These are phyloP conservation scores for Leccinum longicurvipes DNA, from an alignment of 768 basidiomycete genomes.

Conservation along the genomic window DNA sequence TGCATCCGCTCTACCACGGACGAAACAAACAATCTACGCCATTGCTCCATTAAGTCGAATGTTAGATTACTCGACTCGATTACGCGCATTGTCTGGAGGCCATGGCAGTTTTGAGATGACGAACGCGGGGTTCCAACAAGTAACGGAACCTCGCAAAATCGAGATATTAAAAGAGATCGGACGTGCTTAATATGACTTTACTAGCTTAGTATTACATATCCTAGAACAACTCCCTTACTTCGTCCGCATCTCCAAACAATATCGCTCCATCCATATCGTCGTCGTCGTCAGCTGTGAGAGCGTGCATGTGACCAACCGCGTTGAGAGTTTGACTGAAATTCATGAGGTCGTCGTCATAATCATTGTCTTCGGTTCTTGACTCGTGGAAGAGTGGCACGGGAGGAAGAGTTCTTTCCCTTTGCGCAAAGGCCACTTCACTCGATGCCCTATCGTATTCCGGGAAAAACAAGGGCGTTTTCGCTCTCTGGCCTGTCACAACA, in stretches of 20 bases:
- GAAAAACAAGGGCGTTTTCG: constrained; percentile 68
- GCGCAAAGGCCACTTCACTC: constrained; percentile 35
- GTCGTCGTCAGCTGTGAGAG: constrained; percentile 66
- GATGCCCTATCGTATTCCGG: constrained; percentile 54
- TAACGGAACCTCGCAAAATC: constrained; percentile 54
- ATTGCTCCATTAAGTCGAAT: constrained; percentile 77
- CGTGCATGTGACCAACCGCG: constrained; percentile 50
- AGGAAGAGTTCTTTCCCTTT: constrained; percentile 28
- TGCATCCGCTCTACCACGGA: constrained; percentile 33
- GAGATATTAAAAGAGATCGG: constrained; percentile 82
- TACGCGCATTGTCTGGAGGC: constrained; percentile 80
- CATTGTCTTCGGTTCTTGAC: constrained; percentile 29
- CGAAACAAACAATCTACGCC: constrained; percentile 68
- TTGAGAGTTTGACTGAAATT: constrained; percentile 72
- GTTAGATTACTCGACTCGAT: constrained; percentile 73
- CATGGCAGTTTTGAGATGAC: constrained; percentile 79
- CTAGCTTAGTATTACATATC: constrained; percentile 9
- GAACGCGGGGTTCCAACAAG: constrained; percentile 71
- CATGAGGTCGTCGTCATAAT: constrained; percentile 54
- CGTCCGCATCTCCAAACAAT: constrained; percentile 83
- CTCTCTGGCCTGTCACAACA: constrained; percentile 32
- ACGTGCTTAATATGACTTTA: constrained; percentile 43
- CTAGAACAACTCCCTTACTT: constrained; percentile 55
- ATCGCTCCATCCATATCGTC: constrained; percentile 72
- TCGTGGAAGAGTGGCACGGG: constrained; percentile 45